Evolutionary conservation across 495 filamentous ascomycete genomes (phyloP).

Genomic region (Lophiotrema nucula): DNA sequence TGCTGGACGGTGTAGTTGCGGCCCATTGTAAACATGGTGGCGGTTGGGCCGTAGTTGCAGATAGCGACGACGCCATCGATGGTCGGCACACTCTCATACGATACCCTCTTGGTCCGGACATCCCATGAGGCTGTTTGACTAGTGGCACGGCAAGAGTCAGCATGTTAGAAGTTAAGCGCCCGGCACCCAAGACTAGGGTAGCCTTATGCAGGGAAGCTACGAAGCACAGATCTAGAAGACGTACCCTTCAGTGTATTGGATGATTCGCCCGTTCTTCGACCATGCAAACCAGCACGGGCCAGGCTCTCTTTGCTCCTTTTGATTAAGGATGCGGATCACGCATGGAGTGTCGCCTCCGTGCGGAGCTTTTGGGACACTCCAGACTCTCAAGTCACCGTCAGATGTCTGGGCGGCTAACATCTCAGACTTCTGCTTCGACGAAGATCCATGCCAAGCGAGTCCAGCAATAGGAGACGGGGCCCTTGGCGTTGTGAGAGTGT

Average conservation of each 20-base stretch:
- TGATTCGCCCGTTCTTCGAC: conserved; percentile 95
- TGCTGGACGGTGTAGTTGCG: conserved; percentile 88
- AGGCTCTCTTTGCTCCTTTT: conserved; percentile 66
- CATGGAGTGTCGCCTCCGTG: conserved; percentile 68
- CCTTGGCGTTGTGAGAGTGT: conserved; percentile 80
- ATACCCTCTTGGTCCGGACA: conserved; percentile 91
- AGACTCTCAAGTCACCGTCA: conserved; percentile 91
- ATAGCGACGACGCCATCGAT: conserved; percentile 77
- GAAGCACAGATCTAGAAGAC: conserved; percentile 39
- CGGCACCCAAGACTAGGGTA: not conserved
- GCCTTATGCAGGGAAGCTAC: conserved; percentile 23
- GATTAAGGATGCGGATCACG: conserved; percentile 83
- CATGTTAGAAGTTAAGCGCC: conserved; percentile 28
- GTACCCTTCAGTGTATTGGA: conserved; percentile 91
- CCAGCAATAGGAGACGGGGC: conserved; percentile 83
- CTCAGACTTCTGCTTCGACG: conserved; percentile 93
- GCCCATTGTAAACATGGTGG: conserved; percentile 88
- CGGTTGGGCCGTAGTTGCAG: conserved; percentile 83
- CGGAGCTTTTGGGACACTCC: conserved; percentile 90
- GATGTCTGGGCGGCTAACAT: conserved; percentile 93
- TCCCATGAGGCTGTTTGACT: conserved; percentile 95
- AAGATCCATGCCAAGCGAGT: conserved; percentile 97
- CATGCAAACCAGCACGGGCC: conserved; percentile 95
- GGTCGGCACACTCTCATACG: conserved; percentile 83
- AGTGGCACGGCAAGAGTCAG: conserved; percentile 33